Percentiles rank a stretch among this genome's conserved stretches.
These are phyloP conservation scores for Sporothrix globosa DNA, from an alignment of 2,329 filamentous ascomycete genomes.

Conservation along the genomic window DNA sequence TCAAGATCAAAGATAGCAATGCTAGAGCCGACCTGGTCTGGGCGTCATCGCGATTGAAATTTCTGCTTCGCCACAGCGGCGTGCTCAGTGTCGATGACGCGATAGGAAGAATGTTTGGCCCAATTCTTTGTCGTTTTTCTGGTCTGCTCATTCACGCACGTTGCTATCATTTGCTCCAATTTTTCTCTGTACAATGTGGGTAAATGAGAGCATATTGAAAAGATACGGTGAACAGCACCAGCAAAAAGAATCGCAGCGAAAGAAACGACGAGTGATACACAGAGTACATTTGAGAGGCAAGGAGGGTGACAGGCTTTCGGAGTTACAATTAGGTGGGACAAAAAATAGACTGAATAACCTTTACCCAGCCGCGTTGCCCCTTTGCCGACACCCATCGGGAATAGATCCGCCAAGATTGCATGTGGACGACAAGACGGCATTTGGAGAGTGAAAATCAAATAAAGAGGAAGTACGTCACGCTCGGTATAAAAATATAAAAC, in stretches of 20 bases:
- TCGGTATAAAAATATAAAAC: no score
- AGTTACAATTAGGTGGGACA: not conserved
- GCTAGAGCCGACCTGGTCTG: not conserved
- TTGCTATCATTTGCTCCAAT: conserved; percentile 13
- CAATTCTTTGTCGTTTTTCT: not conserved
- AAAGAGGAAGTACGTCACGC: no score
- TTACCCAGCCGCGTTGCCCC: not conserved
- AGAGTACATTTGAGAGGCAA: not conserved
- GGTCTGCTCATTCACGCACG: not conserved
- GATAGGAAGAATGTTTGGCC: conserved; percentile 26
- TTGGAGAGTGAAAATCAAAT: not conserved
- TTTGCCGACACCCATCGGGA: conserved; percentile 18
- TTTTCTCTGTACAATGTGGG: conserved; percentile 9
- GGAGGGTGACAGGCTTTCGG: not conserved
- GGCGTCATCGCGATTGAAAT: not conserved
- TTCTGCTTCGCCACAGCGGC: not conserved
- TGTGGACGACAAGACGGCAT: not conserved
- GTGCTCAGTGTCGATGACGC: conserved; percentile 7
- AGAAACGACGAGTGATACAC: conserved; percentile 24
- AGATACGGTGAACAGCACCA: conserved; percentile 9
- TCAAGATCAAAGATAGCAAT: not conserved
- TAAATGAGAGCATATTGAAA: not conserved
- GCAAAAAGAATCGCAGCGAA: conserved; percentile 21
- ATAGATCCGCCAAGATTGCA: conserved; percentile 8
- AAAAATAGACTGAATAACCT: not conserved